Evolutionary conservation across 2,329 filamentous ascomycete species (phyloP).

Genomic region (Penicillium brevicompactum): DNA sequence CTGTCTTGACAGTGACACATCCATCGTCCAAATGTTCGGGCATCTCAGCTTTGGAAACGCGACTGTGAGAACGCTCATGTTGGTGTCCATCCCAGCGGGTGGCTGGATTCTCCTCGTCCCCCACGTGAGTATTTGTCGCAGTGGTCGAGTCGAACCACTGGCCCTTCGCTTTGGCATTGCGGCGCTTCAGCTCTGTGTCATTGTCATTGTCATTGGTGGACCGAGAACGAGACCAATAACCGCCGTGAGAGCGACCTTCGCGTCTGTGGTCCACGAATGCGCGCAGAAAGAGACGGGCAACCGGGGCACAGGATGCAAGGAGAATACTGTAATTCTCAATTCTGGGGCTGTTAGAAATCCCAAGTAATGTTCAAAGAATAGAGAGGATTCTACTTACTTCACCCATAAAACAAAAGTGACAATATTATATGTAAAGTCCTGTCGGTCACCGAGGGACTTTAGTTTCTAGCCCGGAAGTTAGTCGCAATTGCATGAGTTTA

Average conservation of each 20-base stretch:
- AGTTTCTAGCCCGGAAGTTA: conserved; percentile 24
- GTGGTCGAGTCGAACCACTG: conserved; percentile 23
- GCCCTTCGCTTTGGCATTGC: conserved; percentile 1
- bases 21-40: conserved; percentile 14
- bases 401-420: conserved; percentile 40
- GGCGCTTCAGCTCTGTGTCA: conserved; percentile 20
- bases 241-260: conserved; percentile 16
- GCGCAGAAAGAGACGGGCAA: conserved; percentile 37
- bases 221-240: conserved; percentile 26
- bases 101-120: conserved; percentile 17
- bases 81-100: conserved; percentile 8
- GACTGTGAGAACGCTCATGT: conserved; percentile 14
- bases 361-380: too few species aligned
- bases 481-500: background rate
- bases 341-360: conserved; percentile 16
- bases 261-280: conserved; percentile 29
- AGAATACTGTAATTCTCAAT: conserved; percentile 43
- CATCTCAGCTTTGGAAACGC: conserved; percentile 13
- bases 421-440: conserved; percentile 41
- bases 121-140: conserved; percentile 1
- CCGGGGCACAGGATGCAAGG: conserved; percentile 37
- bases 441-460: conserved; percentile 35
- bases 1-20: conserved; percentile 33
- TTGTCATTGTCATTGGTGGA: conserved; percentile 18
- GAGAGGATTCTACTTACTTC: conserved; percentile 29